Evolutionary conservation across 129 eudicot species (phyloP), one percentile per base, ranked within the genome.

Genomic region (Centella asiatica): DNA sequence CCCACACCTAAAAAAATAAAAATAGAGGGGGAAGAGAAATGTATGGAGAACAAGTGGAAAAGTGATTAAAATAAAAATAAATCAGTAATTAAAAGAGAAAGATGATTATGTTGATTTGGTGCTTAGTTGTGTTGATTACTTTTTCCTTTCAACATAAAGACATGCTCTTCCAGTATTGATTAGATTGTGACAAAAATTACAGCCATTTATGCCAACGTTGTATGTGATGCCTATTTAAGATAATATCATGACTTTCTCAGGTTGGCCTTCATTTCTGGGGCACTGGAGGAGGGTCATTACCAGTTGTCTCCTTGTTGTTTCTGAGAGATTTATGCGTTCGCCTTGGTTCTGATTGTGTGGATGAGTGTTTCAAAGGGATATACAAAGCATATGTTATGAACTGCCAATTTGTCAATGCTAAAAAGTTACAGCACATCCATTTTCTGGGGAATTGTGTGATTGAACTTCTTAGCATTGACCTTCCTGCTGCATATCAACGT

Each of bases 191-290:
- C 5, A 58, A 17, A 5, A 33, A 5, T 13, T 28, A 44, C 44
- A 18, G 62, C 45, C 20, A 28, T 25, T 26, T 53, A 25, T 27
- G 2, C 59, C 27, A 49, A 23, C 29, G 3, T 19, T 53, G 0
- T 53, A 9, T 56, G 6, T n/a, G 32, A 22, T 11, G 25, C 14
- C 2, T 5, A 31, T 20, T 19, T 18, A 37, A 22, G 29, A 64
- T 45, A 27, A 7, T 46, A 44, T 20, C 31, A 40, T 72, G 11
- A 32, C 22, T 40, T 69, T 82, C 61, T 20, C 87, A 92, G 99
- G 95, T 85, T 48, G 88, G 72, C 67, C 87, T 93, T 65, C 99
- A 93, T 78, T 93, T 82, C 78, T 93, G 99, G 99, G 95, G 98
- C 47, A 93, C 99, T 0, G 96, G 99, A 1, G 87, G 92, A 42